Evolutionary conservation across 2,329 filamentous ascomycete genomes (phyloP).

Genomic region (Phyllosticta capitalensis): DNA sequence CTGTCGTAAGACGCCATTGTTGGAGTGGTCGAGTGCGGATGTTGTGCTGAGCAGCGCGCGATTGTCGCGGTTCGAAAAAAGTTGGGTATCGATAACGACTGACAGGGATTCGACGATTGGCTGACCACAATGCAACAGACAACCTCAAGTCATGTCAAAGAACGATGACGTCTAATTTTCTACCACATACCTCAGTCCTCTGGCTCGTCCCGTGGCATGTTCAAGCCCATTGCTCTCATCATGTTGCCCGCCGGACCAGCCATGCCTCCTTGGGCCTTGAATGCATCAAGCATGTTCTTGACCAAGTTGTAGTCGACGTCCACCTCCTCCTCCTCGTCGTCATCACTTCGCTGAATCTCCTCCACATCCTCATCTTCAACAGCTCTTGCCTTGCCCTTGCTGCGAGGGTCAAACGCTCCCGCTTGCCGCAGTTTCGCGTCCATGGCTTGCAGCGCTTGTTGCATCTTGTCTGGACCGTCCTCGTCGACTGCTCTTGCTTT

Average conservation of each 20-base stretch:
- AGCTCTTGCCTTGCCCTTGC: slow-evolving; percentile 10
- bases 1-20: slow-evolving; percentile 73
- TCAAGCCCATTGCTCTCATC: slow-evolving; percentile 74
- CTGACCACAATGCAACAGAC: too few relatives aligned
- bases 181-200: not conserved
- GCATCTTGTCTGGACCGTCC: slow-evolving; percentile 26
- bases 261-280: slow-evolving; percentile 81
- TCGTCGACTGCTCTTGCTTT: slow-evolving; percentile 21
- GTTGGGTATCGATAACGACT: slow-evolving; percentile 6
- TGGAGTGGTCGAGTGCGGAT: not conserved
- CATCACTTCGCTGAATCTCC: slow-evolving; percentile 26
- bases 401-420: too few relatives aligned
- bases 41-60: not conserved
- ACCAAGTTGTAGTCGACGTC: slow-evolving; percentile 81
- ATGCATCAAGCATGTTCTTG: slow-evolving; percentile 83
- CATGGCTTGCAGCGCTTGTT: not conserved
- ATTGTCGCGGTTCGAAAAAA: not conserved
- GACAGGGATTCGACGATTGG: too few relatives aligned
- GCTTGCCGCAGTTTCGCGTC: too few relatives aligned
- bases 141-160: too few relatives aligned
- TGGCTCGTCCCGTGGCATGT: slow-evolving; percentile 65
- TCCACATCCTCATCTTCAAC: slow-evolving; percentile 19
- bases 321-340: slow-evolving; percentile 45
- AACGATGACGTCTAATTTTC: too few relatives aligned
- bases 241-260: slow-evolving; percentile 82